phyloP scores from a whole-genome alignment of 768 basidiomycete genomes.

The Suillus decipiens region DNA sequence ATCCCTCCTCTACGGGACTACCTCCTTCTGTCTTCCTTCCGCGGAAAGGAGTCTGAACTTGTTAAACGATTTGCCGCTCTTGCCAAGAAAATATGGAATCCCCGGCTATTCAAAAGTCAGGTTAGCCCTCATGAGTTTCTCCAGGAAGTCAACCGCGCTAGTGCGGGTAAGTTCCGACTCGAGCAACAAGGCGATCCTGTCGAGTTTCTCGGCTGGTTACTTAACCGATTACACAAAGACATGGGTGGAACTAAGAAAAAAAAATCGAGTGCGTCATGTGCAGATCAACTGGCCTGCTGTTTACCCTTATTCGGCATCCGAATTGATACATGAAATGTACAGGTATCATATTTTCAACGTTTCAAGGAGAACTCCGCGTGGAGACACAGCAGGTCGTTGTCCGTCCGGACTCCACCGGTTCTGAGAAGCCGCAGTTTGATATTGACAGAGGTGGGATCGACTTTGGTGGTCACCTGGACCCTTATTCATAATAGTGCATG shows the following conservation, averaged over 20 bases:
- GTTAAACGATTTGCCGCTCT: slow-evolving; percentile 84
- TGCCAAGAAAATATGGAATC: slow-evolving; percentile 96
- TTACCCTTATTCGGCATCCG: slow-evolving; percentile 11
- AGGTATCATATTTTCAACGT: slow-evolving; percentile 92
- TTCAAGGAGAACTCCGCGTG: slow-evolving; percentile 91
- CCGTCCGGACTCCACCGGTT: slow-evolving; percentile 71
- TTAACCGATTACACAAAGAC: slow-evolving; percentile 92
- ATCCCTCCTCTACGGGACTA: slow-evolving; percentile 88
- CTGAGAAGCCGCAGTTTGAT: slow-evolving; percentile 88
- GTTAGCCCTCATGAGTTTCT: slow-evolving; percentile 99
- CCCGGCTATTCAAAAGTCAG: slow-evolving; percentile 94
- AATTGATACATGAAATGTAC: slow-evolving; percentile 21
- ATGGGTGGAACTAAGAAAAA: slow-evolving; percentile 92
- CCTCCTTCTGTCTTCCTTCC: slow-evolving; percentile 74
- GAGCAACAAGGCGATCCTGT: slow-evolving; percentile 96
- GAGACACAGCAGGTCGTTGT: slow-evolving; percentile 94
- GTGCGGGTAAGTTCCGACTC: slow-evolving; percentile 87
- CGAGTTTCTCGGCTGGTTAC: slow-evolving; percentile 93
- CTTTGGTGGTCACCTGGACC: slow-evolving; percentile 9
- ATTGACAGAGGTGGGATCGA: slow-evolving; percentile 81
- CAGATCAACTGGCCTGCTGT: slow-evolving; percentile 1
- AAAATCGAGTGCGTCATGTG: slow-evolving; percentile 72
- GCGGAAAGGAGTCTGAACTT: slow-evolving; percentile 81
- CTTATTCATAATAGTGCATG: slow-evolving; percentile 24
- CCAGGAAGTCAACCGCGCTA: slow-evolving; percentile 92